These are phyloP conservation scores for Suhomyces choctaworum DNA, from an alignment of 1,139 yeast genomes.

Conservation along the genomic window DNA sequence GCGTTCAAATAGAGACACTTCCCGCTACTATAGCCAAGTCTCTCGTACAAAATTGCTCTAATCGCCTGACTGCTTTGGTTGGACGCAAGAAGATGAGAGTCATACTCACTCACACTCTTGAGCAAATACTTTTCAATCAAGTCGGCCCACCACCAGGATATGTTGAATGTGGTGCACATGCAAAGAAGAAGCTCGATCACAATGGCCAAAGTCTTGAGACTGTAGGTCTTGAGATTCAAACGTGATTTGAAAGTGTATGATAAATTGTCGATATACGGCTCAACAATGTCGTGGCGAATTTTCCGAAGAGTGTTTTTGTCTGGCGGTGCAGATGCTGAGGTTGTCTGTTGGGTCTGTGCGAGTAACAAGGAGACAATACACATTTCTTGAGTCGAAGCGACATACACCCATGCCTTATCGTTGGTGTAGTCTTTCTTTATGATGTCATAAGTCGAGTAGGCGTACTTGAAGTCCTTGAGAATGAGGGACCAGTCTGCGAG, in stretches of 20 bases:
- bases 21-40: slow-evolving; percentile 43
- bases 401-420: slow-evolving; percentile 80
- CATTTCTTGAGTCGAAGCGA: slow-evolving; percentile 88
- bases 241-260: slow-evolving; percentile 55
- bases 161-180: slow-evolving; percentile 36
- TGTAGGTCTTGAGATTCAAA: slow-evolving; percentile 61
- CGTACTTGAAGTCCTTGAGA: slow-evolving; percentile 82
- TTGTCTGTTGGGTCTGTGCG: slow-evolving; percentile 53
- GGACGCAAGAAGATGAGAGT: slow-evolving; percentile 36
- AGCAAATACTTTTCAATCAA: slow-evolving; percentile 47
- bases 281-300: slow-evolving; percentile 60
- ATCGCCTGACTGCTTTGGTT: slow-evolving; percentile 39
- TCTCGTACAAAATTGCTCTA: slow-evolving; percentile 41
- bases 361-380: slow-evolving; percentile 72
- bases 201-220: slow-evolving; percentile 47
- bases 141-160: slow-evolving; percentile 53
- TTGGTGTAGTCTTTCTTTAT: slow-evolving; percentile 74
- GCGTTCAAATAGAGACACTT: slow-evolving; percentile 25
- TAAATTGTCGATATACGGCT: slow-evolving; percentile 67
- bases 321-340: slow-evolving; percentile 24
- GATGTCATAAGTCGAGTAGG: slow-evolving; percentile 81
- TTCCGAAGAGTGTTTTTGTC: slow-evolving; percentile 58
- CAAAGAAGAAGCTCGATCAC: slow-evolving; percentile 57
- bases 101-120: slow-evolving; percentile 42
- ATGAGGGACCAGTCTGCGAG: slow-evolving; percentile 92